Evolutionary conservation across 2,329 filamentous ascomycete species (phyloP).

Genomic region (Beauveria medogensis): DNA sequence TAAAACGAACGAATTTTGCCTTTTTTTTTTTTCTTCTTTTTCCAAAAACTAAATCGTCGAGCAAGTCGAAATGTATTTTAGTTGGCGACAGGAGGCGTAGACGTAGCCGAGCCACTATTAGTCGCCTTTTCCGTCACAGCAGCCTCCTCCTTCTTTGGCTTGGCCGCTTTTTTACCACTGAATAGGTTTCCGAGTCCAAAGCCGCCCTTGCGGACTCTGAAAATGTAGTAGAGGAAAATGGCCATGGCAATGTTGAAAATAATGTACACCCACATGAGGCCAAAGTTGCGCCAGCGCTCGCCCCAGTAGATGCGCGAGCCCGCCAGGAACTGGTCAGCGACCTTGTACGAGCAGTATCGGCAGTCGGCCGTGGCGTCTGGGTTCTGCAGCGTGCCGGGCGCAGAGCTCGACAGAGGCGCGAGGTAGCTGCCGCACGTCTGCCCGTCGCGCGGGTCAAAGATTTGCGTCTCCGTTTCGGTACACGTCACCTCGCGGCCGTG

Average conservation of each 20-base stretch:
- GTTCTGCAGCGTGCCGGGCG: constrained; percentile 55
- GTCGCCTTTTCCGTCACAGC: neutral
- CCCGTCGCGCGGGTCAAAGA: constrained; percentile 55
- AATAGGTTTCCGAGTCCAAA: constrained; percentile 6
- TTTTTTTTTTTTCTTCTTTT: neutral
- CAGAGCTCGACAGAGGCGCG: constrained; percentile 39
- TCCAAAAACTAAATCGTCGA: neutral
- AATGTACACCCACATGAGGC: constrained; percentile 60
- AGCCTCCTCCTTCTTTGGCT: neutral
- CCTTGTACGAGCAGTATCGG: constrained; percentile 56
- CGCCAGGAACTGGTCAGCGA: constrained; percentile 53
- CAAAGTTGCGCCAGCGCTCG: constrained; percentile 62
- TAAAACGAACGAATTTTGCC: neutral
- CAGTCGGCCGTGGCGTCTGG: constrained; percentile 47
- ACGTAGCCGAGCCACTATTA: neutral
- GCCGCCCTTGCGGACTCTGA: constrained; percentile 38
- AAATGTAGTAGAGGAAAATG: constrained; percentile 53
- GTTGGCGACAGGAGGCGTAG: neutral
- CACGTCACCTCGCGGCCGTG: constrained; percentile 46
- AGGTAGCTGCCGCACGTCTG: constrained; percentile 60
- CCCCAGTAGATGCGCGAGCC: constrained; percentile 38
- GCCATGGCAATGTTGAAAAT: constrained; percentile 54
- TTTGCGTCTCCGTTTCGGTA: constrained; percentile 46
- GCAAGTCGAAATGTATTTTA: neutral
- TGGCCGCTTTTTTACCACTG: constrained; percentile 2